These are phyloP conservation scores for Galeopsis tetrahit DNA, from an alignment of 257 asterid species.

Conservation along the genomic window DNA sequence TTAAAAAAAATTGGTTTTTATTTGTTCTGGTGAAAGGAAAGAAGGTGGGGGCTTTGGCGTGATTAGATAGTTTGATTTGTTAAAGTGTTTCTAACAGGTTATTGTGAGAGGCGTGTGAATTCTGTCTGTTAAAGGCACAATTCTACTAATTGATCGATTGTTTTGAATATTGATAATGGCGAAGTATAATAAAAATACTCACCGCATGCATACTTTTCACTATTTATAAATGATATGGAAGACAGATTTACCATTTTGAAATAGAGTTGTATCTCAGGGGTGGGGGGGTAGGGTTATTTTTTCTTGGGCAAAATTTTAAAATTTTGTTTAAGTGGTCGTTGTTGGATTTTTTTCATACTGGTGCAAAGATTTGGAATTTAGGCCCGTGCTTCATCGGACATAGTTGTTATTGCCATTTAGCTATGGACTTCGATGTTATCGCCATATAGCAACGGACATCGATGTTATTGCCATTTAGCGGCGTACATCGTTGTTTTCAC, in stretches of 20 bases:
- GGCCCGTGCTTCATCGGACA: constrained; percentile 4
- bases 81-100: background rate
- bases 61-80: background rate
- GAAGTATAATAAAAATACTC: background rate
- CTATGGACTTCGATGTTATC: background rate
- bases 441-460: background rate
- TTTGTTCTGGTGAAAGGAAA: background rate
- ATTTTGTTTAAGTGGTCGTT: background rate
- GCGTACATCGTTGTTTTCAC: background rate
- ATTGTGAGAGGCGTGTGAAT: constrained; percentile 1
- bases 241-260: constrained; percentile 1
- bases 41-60: background rate
- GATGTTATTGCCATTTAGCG: background rate
- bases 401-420: no score
- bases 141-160: background rate
- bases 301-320: background rate
- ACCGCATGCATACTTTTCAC: background rate
- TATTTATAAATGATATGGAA: background rate
- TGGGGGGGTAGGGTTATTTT: no score
- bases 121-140: constrained; percentile 10
- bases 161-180: constrained; percentile 2
- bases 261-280: background rate
- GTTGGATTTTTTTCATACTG: background rate
- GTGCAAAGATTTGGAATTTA: background rate
- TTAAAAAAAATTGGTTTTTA: background rate